Conservation (phyloP, 345 rosid species). For the Linum trigynum region DNA sequence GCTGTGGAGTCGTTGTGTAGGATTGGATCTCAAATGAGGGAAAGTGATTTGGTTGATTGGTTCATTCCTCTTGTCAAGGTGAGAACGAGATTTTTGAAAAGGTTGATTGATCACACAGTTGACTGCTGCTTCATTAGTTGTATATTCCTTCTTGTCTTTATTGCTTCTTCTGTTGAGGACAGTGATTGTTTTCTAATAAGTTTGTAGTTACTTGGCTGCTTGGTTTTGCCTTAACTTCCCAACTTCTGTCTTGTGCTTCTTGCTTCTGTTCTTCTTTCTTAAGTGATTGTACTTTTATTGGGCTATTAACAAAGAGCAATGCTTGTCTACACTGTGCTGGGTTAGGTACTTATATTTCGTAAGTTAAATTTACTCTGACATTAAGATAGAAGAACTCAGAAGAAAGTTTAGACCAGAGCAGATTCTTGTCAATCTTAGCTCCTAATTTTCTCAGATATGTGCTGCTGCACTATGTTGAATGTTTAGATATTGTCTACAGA, state of each 20-base stretch:
- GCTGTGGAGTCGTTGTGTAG: slow-evolving; percentile 76
- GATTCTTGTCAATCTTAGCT: neutral
- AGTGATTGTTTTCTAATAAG: neutral
- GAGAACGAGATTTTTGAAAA: slow-evolving; percentile 7
- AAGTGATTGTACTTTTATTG: too few species aligned
- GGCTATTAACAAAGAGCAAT: too few species aligned
- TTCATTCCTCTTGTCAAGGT: slow-evolving; percentile 89
- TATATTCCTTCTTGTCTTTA: neutral
- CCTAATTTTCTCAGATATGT: neutral
- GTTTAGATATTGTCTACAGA: too few species aligned
- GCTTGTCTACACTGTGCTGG: too few species aligned
- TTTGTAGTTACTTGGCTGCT: too few species aligned
- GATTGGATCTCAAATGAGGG: slow-evolving; percentile 89
- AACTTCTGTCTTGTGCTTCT: too few species aligned
- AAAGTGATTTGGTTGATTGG: slow-evolving; percentile 60
- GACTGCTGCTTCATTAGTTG: neutral
- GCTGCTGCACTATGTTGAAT: neutral
- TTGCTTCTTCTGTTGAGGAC: neutral
- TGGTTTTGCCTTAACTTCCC: too few species aligned
- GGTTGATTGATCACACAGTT: neutral
- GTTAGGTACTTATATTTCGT: too few species aligned
- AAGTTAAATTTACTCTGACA: neutral
- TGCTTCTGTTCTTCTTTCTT: too few species aligned
- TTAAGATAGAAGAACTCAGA: neutral
- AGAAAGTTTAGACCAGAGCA: neutral